These are phyloP conservation scores for Aspergillus nanangensis DNA, from an alignment of 495 filamentous ascomycete species.

Conservation along the genomic window DNA sequence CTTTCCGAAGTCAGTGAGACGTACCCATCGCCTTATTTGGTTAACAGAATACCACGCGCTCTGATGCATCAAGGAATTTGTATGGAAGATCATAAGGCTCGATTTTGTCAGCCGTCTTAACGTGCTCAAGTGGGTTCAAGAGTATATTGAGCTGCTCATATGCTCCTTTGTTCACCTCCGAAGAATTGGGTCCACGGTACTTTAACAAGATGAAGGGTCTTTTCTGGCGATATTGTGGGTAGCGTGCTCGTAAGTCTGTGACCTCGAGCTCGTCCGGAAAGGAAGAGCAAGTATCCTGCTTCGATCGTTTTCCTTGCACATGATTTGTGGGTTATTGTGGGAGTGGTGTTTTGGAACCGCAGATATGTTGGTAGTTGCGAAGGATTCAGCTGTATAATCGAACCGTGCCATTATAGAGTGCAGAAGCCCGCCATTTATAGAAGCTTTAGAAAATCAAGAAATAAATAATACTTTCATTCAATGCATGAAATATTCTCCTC, in stretches of 20 bases:
- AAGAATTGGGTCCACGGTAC: not conserved
- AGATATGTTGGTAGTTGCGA: not conserved
- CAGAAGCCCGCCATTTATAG: not conserved
- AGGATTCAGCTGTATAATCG: not conserved
- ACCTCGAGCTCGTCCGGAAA: not conserved
- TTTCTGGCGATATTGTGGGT: not conserved
- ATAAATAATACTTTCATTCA: not conserved
- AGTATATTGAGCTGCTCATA: not conserved
- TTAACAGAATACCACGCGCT: not conserved
- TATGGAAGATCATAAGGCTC: too few relatives aligned
- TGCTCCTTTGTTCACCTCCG: not conserved
- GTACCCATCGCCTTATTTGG: not conserved
- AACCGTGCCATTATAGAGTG: not conserved
- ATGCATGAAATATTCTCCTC: not conserved
- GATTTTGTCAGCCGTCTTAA: not conserved
- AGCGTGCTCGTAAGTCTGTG: not conserved
- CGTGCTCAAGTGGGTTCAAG: not conserved
- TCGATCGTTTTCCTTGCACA: not conserved
- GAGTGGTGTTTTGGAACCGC: not conserved
- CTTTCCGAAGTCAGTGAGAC: not conserved
- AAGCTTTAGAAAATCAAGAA: not conserved
- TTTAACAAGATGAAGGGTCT: not conserved
- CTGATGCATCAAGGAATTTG: not conserved
- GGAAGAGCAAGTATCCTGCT: not conserved
- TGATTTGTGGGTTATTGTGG: not conserved